Conservation (phyloP, 495 filamentous ascomycete genomes). For the Aspergillus campestris region DNA sequence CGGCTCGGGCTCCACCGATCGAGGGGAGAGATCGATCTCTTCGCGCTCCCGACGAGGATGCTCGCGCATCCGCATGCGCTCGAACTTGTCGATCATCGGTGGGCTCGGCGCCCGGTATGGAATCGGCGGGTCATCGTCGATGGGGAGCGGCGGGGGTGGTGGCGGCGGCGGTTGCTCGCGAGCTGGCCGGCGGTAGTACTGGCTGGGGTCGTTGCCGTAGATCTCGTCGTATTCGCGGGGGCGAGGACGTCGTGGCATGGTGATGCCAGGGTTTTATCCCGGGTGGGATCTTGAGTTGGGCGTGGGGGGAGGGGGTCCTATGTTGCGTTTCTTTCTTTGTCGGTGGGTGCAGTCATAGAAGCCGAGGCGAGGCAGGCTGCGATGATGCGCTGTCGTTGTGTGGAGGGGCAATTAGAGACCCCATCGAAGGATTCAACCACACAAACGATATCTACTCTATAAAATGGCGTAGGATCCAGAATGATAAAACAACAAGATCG, state of each 20-base stretch:
- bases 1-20: background rate
- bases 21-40: constrained; percentile 13
- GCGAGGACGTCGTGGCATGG: constrained; percentile 30
- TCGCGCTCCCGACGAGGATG: constrained; percentile 17
- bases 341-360: too few species aligned
- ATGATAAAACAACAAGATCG: too few species aligned
- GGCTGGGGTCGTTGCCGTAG: constrained; percentile 21
- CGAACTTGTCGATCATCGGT: constrained; percentile 19
- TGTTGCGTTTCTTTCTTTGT: too few species aligned
- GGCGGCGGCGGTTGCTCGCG: background rate
- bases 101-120: constrained; percentile 17
- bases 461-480: too few species aligned
- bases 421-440: too few species aligned
- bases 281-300: too few species aligned
- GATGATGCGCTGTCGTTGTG: too few species aligned
- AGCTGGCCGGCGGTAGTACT: constrained; percentile 1
- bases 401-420: too few species aligned
- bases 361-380: too few species aligned
- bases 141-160: too few species aligned
- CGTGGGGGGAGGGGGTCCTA: too few species aligned
- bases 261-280: background rate
- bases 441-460: too few species aligned
- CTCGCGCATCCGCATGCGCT: constrained; percentile 24
- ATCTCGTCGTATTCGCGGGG: constrained; percentile 21
- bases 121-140: constrained; percentile 2